These are phyloP conservation scores for Lagenaria siceraria DNA, from an alignment of 306 rosid species.

Conservation along the genomic window DNA sequence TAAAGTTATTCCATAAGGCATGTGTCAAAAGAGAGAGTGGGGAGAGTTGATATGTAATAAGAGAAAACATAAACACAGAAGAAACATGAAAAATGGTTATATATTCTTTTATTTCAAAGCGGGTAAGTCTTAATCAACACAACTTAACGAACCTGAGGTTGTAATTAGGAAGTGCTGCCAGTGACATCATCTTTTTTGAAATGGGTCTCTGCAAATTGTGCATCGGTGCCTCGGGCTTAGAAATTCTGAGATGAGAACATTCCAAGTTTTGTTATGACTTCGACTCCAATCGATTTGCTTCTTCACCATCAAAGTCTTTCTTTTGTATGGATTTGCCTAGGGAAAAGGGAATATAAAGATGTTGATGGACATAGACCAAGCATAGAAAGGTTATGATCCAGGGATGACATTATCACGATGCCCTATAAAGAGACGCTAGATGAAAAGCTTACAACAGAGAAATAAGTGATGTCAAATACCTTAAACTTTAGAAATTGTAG, in stretches of 20 bases:
- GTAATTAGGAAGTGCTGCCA: not conserved
- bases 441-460: not conserved
- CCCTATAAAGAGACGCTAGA: not conserved
- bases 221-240: not conserved
- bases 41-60: not conserved
- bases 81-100: not conserved
- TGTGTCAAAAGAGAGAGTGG: not conserved
- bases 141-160: not conserved
- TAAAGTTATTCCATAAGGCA: not conserved
- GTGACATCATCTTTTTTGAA: not conserved
- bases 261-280: not conserved
- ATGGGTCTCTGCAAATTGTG: not conserved
- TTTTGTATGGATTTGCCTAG: not conserved
- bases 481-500: not conserved
- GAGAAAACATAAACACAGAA: not conserved
- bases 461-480: not conserved
- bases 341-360: not conserved
- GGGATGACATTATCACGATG: not conserved
- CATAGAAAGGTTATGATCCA: not conserved
- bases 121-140: not conserved
- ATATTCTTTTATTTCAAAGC: not conserved
- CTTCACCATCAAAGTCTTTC: not conserved
- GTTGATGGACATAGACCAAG: not conserved
- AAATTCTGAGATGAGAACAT: not conserved
- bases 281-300: not conserved